Base-by-base conservation (phyloP, 2,329 filamentous ascomycete genomes). In the Neurospora sp. region DNA sequence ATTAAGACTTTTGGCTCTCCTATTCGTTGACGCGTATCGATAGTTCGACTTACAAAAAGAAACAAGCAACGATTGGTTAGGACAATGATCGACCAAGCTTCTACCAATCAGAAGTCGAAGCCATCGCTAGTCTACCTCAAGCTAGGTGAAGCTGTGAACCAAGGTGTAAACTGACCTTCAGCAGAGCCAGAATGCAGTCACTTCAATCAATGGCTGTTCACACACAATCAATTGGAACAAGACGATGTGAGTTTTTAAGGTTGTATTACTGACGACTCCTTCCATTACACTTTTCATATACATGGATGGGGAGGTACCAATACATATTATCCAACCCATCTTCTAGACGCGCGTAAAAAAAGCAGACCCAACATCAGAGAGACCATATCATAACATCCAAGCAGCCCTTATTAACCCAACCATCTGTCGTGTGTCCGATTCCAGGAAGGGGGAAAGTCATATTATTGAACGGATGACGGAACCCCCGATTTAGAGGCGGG, bases 401-500 rank as follows among this genome's bases (percentile, higher is more conserved):
- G 52, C 52, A 62, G 52, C 52, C 52, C 52, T 62, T 62, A 62
- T 62, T 62, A 62, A 33, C 52, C 52, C 52, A 62, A 17, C 52
- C 52, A 17, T 33, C 7, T 62, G 52, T 62, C 52, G 52, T 62
- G 13, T n/a, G 52, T 62, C 28, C 52, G 52, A 62, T 62, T 62
- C 28, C 52, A 62, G 52, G 52, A n/a, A 62, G 52, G 28, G 52
- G 13, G 52, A 62, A 62, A 62, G 52, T 62, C 52, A 28, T 62
- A 62, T 62, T 62, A 62, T 62, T 36, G 67, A 66, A 66, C 39
- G 70, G 19, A 52, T 19, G 46, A 69, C 68, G 70, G 66, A 19
- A 67, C 28, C 36, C 36, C n/a, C n/a, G 28, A 67, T 76, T 84
- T 89, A 90, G 81, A 90, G 82, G 78, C 86, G 86, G 75, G 88